These are phyloP conservation scores for Mesembryanthemum crystallinum DNA, from an alignment of 148 eudicot genomes.

Conservation along the genomic window DNA sequence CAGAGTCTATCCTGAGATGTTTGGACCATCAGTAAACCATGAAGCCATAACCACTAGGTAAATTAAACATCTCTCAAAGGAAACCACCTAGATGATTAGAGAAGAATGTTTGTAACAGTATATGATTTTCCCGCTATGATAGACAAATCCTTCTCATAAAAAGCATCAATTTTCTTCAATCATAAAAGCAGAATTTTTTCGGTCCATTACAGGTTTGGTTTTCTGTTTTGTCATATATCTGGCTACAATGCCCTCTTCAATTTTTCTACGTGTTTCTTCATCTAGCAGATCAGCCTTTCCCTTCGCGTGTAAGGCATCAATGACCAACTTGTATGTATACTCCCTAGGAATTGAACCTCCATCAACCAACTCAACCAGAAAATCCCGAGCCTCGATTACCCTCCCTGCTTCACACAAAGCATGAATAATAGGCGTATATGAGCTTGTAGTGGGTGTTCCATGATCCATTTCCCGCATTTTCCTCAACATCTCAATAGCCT, in stretches of 20 bases:
- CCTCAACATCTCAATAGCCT: constrained; percentile 64
- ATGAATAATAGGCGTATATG: constrained; percentile 78
- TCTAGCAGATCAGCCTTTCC: constrained; percentile 50
- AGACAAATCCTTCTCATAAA: not conserved
- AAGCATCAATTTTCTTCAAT: constrained; percentile 19
- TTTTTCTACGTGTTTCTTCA: constrained; percentile 28
- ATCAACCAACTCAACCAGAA: constrained; percentile 59
- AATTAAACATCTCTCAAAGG: too few species aligned
- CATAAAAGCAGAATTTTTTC: constrained; percentile 18
- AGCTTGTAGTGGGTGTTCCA: constrained; percentile 64
- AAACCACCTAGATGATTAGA: not conserved
- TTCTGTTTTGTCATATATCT: constrained; percentile 58
- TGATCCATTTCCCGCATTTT: constrained; percentile 54
- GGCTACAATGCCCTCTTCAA: constrained; percentile 60
- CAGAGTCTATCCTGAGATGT: not conserved
- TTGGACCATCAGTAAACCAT: not conserved
- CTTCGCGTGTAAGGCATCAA: constrained; percentile 34
- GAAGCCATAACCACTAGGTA: not conserved
- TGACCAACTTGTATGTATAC: constrained; percentile 64
- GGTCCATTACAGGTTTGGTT: constrained; percentile 56
- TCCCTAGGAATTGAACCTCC: constrained; percentile 78
- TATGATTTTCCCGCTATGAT: not conserved
- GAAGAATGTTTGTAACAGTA: not conserved
- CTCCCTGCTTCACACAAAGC: constrained; percentile 75
- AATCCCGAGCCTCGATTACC: constrained; percentile 50